These are phyloP conservation scores for Microbotryum scabiosae DNA, from an alignment of 1,284 basidiomycete genomes.

Conservation along the genomic window DNA sequence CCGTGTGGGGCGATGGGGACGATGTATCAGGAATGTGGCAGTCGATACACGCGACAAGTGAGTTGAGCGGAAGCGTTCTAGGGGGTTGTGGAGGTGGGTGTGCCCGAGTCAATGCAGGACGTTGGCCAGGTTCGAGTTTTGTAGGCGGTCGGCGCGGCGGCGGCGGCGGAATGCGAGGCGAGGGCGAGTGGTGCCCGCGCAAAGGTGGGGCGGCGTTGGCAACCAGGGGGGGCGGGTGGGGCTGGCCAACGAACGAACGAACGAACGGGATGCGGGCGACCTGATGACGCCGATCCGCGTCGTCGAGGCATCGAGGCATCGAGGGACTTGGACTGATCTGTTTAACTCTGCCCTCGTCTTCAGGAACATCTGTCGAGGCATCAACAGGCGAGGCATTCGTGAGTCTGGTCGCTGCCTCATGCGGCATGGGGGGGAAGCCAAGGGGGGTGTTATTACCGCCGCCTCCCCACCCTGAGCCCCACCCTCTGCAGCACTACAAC, in stretches of 20 bases:
- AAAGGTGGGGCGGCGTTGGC: neutral
- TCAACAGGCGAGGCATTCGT: constrained; percentile 11
- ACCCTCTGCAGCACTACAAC: neutral
- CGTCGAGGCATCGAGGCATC: too few relatives aligned
- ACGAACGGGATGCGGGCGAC: too few relatives aligned
- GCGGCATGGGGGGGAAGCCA: neutral
- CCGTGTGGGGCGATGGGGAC: neutral
- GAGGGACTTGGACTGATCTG: neutral
- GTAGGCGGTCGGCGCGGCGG: neutral
- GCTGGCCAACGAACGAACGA: too few relatives aligned
- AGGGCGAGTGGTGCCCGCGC: neutral
- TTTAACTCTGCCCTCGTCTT: neutral
- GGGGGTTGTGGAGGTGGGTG: too few relatives aligned
- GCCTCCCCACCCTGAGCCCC: neutral
- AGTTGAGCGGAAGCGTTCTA: neutral
- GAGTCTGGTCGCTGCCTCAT: neutral
- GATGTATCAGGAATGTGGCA: constrained; percentile 11
- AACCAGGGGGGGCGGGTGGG: too few relatives aligned
- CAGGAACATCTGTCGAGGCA: constrained; percentile 28
- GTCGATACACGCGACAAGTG: constrained; percentile 17
- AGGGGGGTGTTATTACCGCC: neutral
- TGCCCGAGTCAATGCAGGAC: neutral
- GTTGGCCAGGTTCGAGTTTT: neutral
- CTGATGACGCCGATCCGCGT: too few relatives aligned
- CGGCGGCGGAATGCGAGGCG: neutral